phyloP scores from a whole-genome alignment of 2,329 filamentous ascomycete species.

The Neopestalotiopsis sp. region DNA sequence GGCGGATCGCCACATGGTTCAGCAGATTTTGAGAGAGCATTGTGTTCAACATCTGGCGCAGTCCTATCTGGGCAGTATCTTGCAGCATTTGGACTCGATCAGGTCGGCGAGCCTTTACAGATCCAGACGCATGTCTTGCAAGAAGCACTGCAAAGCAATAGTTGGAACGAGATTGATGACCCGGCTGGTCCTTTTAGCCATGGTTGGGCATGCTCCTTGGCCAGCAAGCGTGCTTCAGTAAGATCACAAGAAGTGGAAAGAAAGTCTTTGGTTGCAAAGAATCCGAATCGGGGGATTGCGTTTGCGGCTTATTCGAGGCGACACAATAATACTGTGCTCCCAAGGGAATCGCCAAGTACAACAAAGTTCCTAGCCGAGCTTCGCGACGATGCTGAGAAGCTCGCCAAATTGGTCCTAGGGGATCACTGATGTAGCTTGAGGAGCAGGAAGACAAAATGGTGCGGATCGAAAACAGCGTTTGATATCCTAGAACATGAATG shows the following conservation, averaged over 20 bases:
- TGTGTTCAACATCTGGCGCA: constrained; percentile 24
- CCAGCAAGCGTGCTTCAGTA: constrained; percentile 43
- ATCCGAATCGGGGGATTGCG: constrained; percentile 57
- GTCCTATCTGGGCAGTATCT: constrained; percentile 56
- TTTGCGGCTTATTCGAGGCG: constrained; percentile 62
- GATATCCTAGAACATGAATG: not conserved
- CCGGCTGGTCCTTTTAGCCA: constrained; percentile 52
- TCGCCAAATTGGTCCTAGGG: not conserved
- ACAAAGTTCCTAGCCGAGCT: not conserved
- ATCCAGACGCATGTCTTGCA: constrained; percentile 56
- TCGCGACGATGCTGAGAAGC: not conserved
- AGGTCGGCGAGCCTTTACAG: constrained; percentile 56
- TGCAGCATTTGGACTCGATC: constrained; percentile 59
- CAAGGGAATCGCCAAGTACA: not conserved
- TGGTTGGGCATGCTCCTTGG: constrained; percentile 60
- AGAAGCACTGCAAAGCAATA: constrained; percentile 53
- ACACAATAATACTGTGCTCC: constrained; percentile 35
- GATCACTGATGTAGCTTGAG: not conserved
- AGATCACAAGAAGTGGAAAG: not conserved
- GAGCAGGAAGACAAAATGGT: not conserved
- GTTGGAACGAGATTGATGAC: constrained; percentile 59
- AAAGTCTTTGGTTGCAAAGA: constrained; percentile 20
- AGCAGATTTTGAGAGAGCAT: constrained; percentile 20
- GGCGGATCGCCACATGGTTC: constrained; percentile 20
- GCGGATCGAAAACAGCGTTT: not conserved